Conservation (phyloP, 306 rosid species). For the Ceratonia siliqua region DNA sequence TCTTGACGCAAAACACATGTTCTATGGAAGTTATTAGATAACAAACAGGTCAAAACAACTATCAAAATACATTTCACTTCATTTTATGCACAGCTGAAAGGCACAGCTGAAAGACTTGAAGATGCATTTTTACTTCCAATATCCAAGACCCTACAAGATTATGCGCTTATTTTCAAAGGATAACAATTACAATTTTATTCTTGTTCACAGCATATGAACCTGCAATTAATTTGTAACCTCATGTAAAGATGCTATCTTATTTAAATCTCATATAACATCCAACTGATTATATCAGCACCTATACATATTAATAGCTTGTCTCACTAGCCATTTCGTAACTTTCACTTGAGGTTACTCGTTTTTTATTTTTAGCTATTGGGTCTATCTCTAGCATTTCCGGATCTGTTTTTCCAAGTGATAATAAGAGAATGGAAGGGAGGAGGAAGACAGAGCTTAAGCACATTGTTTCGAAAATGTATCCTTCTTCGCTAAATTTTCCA, state of each 20-base stretch:
- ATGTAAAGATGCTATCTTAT: constrained; percentile 13
- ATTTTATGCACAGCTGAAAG: background rate
- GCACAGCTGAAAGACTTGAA: background rate
- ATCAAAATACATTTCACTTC: background rate
- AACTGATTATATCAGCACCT: background rate
- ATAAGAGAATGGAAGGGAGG: background rate
- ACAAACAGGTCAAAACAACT: background rate
- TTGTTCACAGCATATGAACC: background rate
- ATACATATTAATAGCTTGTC: background rate
- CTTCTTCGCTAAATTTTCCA: background rate
- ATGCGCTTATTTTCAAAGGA: background rate
- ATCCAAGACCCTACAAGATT: background rate
- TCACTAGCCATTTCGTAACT: background rate
- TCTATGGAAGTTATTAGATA: background rate
- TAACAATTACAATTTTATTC: background rate
- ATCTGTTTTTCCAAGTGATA: constrained; percentile 9
- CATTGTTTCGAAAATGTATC: background rate
- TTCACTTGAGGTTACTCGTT: background rate
- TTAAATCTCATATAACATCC: background rate
- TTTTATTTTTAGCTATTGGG: background rate
- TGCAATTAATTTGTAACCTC: background rate
- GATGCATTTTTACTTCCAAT: background rate
- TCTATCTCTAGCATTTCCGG: constrained; percentile 10
- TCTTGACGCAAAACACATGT: background rate
- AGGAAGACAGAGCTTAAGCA: background rate